These are phyloP conservation scores for Ceratocystis variospora DNA, from an alignment of 2,329 filamentous ascomycete species.

Conservation along the genomic window DNA sequence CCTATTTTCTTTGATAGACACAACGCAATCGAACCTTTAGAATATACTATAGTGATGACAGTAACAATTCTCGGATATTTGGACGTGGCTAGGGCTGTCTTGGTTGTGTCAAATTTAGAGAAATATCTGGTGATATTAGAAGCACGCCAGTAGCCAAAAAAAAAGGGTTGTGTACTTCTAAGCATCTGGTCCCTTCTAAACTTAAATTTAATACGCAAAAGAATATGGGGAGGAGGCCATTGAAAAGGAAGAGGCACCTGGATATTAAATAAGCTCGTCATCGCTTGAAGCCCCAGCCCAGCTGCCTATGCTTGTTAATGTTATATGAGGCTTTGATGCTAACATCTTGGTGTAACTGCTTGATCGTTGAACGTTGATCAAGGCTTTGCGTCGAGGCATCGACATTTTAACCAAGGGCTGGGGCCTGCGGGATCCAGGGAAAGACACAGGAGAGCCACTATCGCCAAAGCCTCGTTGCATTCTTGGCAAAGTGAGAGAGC, in stretches of 20 bases:
- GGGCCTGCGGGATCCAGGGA: neutral
- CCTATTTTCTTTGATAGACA: neutral
- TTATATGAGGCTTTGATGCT: neutral
- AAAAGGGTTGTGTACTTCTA: no score
- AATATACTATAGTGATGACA: neutral
- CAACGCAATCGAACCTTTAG: neutral
- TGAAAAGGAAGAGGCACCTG: neutral
- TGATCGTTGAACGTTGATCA: neutral
- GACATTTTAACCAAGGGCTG: constrained; percentile 6
- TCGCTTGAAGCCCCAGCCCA: constrained; percentile 15
- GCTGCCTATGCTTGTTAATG: constrained; percentile 9
- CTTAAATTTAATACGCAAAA: neutral
- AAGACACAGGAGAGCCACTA: neutral
- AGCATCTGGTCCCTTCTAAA: no score
- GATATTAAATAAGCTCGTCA: constrained; percentile 13
- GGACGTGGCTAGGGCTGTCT: neutral
- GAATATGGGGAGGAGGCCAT: neutral
- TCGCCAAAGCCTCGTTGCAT: neutral
- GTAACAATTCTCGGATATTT: neutral
- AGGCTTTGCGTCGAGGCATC: neutral
- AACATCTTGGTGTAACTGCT: neutral
- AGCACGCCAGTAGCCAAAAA: no score
- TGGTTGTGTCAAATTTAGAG: no score
- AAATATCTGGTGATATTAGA: no score
- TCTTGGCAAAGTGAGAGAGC: neutral